Base-by-base conservation (phyloP, 2,329 filamentous ascomycete species). In the Phoma herbarum region DNA sequence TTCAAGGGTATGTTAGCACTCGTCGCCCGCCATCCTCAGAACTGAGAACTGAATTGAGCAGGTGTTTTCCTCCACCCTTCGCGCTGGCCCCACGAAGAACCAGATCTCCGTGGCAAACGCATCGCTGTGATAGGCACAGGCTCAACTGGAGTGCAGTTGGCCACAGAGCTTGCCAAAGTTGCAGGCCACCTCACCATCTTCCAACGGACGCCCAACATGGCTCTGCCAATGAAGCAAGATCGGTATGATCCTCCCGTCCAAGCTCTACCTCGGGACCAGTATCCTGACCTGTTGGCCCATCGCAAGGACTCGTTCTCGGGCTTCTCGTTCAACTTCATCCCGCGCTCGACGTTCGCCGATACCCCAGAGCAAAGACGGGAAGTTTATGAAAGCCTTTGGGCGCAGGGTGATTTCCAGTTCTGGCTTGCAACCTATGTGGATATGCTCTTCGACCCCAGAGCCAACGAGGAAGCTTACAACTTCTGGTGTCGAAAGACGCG, bases 131-230 rank as follows among this genome's bases (percentile, higher is more conserved):
- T 90, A 33, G 87, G 87, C 8, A 68, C 67, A 22, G 87, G 87
- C 1, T 82, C 86, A 0, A 85, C 85, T 0, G 87, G 86, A 0
- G 82, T 89, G 0, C 87, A 90, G 63, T 81, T 88, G 39, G 80
- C 82, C 0, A 87, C 90, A 62, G 85, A 84, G 41, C 82, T 83
- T 76, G 84, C 81, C 4, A 81, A 81, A 1, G 66, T 79, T 11
- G 85, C 81, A 0, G 78, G 77, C 7, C 70, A 72, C 44, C 42
- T 90, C 0, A 79, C 75, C 3, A 83, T 90, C 44, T 89, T 89
- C 73, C 86, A 89, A 68, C 82, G 88, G 2, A 89, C 86, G 0
- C 87, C 87, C 0, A 71, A 67, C 51, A 61, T 62, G 43, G 54
- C 65, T 1, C 20, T 72, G 2, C 67, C 70, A 14, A 71, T 74